Evolutionary conservation across 2,329 filamentous ascomycete species (phyloP), one percentile per base, ranked within the genome.

Genomic region (Xylaria sp.): DNA sequence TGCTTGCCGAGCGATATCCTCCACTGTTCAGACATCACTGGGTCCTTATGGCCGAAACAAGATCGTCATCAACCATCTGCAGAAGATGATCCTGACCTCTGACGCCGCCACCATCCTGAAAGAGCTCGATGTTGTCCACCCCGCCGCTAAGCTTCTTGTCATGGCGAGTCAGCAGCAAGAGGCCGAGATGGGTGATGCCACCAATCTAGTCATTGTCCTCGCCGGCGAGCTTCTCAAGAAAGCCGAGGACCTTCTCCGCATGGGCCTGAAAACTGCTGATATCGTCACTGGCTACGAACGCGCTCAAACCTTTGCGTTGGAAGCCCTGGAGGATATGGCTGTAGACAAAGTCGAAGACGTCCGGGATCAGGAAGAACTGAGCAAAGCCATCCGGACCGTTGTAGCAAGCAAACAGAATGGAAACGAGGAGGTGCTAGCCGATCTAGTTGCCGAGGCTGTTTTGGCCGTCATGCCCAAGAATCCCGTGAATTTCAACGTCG

Each of bases 151-250:
- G 82, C 85, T 99, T 67, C 83, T 99, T 55, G 95, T 99, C 71
- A 99, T 99, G 96, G 94, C 95, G 64, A 94, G 91, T 77, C 95
- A 99, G 80, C 95, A 99, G 81, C 96, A 99, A 80, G 96, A 99
- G 79, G 88, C 93, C 41, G 95, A 99, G 86, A 97, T 99, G 92
- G 95, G 95, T 61, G 96, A 99, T 80, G 95, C 92, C 58, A 99
- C 95, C 60, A 99, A 99, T 80, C 81, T 99, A 77, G 95, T 99
- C 72, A 98, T 99, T 74, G 85, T 99, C 56, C 83, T 99, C 65
- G 95, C 95, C 4, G 95, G 96, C 67, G 95, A 99, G 83, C 83
- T 99, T 73, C 83, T 99, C 71, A 93, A 91, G 82, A 98, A 99
- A 83, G 96, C 96, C 10, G 95, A 99, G 82, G 93, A 98, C 78